phyloP scores from a whole-genome alignment of 352 stramenopile species.

The Poterioochromonas sp. region DNA sequence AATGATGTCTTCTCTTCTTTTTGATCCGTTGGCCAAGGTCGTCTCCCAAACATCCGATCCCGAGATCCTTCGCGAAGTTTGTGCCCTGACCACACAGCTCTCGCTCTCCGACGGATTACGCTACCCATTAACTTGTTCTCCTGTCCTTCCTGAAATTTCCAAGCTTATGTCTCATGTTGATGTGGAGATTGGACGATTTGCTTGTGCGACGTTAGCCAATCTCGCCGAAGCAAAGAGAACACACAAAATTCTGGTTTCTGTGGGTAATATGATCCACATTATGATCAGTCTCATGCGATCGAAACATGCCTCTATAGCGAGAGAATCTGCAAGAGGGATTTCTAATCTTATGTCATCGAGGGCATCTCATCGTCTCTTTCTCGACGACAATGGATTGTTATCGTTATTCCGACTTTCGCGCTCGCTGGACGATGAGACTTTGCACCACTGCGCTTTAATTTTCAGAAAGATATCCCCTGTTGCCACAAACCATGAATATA shows the following conservation, averaged over 20 bases:
- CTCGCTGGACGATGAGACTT: constrained; percentile 71
- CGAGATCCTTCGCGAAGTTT: constrained; percentile 20
- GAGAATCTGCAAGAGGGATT: constrained; percentile 65
- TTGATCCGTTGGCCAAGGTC: constrained; percentile 50
- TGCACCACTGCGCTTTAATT: constrained; percentile 70
- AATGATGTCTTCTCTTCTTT: constrained; percentile 55
- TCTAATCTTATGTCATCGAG: constrained; percentile 73
- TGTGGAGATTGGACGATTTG: constrained; percentile 76
- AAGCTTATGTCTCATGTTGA: constrained; percentile 47
- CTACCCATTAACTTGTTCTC: constrained; percentile 4
- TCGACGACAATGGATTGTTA: constrained; percentile 69
- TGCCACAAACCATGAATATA: constrained; percentile 53
- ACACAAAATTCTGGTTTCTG: constrained; percentile 67
- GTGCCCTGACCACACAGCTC: constrained; percentile 41
- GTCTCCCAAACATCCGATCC: constrained; percentile 30
- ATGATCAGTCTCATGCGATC: constrained; percentile 72
- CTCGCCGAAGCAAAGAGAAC: constrained; percentile 67
- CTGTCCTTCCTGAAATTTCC: constrained; percentile 7
- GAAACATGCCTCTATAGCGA: constrained; percentile 71
- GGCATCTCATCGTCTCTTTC: constrained; percentile 63
- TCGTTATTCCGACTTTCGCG: constrained; percentile 70
- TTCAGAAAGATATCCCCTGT: constrained; percentile 77
- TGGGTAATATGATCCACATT: constrained; percentile 69
- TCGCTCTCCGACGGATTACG: background rate
- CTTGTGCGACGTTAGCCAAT: constrained; percentile 78